Conservation (phyloP, 768 basidiomycete species). For the Rhodocollybia butyracea region DNA sequence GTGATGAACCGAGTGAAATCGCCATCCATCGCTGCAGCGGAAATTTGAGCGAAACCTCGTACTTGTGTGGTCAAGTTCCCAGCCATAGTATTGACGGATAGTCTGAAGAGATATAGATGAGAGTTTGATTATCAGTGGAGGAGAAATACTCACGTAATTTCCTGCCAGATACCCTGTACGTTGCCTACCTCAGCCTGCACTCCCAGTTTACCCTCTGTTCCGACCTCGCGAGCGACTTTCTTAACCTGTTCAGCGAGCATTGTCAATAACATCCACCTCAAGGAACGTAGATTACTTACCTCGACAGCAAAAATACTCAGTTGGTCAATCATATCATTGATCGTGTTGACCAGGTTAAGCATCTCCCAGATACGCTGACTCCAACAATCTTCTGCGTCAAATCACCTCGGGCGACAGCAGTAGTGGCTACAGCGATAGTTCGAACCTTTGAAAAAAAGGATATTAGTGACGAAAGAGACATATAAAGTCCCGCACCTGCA, state of each 20-base stretch:
- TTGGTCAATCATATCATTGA: slow-evolving; percentile 81
- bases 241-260: slow-evolving; percentile 70
- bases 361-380: slow-evolving; percentile 95
- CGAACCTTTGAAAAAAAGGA: slow-evolving; percentile 10
- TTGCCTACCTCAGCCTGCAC: slow-evolving; percentile 97
- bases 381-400: slow-evolving; percentile 91
- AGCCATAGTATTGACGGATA: slow-evolving; percentile 98
- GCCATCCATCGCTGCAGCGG: slow-evolving; percentile 97
- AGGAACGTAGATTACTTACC: slow-evolving; percentile 13
- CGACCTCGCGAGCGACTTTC: slow-evolving; percentile 95
- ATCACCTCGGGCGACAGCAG: slow-evolving; percentile 92
- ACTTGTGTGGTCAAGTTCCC: slow-evolving; percentile 97
- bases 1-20: slow-evolving; percentile 99
- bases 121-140: not conserved
- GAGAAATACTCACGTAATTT: slow-evolving; percentile 87
- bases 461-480: not conserved
- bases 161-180: slow-evolving; percentile 97
- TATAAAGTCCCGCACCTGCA: slow-evolving; percentile 74
- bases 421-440: slow-evolving; percentile 33
- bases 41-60: slow-evolving; percentile 97
- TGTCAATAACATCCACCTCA: slow-evolving; percentile 24
- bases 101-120: slow-evolving; percentile 38
- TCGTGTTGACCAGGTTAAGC: slow-evolving; percentile 92
- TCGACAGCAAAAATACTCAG: slow-evolving; percentile 54
- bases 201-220: slow-evolving; percentile 97